Conservation (phyloP, 208 protist species). For the Crithidia sp. region DNA sequence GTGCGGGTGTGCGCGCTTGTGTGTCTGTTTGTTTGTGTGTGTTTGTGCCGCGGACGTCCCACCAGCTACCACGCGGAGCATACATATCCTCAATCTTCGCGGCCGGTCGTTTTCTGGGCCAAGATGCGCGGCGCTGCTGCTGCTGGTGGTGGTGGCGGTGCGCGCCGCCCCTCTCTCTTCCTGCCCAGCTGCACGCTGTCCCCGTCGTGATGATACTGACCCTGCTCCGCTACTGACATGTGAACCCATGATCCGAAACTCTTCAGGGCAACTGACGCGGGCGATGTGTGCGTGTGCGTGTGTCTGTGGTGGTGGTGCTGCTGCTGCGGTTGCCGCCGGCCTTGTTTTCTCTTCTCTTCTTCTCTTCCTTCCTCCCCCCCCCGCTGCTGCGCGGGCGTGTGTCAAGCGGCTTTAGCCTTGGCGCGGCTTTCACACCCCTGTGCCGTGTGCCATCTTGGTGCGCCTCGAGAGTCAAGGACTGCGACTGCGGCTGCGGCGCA, state of each 20-base stretch:
- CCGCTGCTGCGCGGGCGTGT: background rate
- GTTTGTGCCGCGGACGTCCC: conserved; percentile 16
- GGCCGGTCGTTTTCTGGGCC: conserved; percentile 31
- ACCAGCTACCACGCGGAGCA: conserved; percentile 28
- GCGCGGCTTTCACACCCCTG: conserved; percentile 40
- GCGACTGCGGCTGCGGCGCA: conserved; percentile 1
- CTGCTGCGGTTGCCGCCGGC: background rate
- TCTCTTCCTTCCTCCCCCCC: background rate
- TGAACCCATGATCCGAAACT: conserved; percentile 37
- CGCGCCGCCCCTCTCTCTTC: too few relatives aligned
- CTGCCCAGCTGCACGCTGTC: conserved; percentile 3
- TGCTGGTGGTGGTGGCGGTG: too few relatives aligned
- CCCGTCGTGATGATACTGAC: conserved; percentile 32
- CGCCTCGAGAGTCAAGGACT: conserved; percentile 27
- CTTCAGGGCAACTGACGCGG: conserved; percentile 36
- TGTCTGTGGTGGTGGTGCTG: background rate
- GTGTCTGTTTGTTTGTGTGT: conserved; percentile 13
- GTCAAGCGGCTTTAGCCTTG: conserved; percentile 47
- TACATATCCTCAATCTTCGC: conserved; percentile 22
- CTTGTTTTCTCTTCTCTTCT: background rate
- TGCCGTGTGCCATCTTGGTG: conserved; percentile 47
- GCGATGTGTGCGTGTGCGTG: conserved; percentile 6
- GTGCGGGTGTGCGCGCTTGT: background rate
- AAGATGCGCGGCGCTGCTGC: conserved; percentile 12
- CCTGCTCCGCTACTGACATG: conserved; percentile 40